A percentile compares a stretch with the other conserved stretches of the same genome.
Evolutionary conservation across 768 basidiomycete species (phyloP).

Genomic region (Tulasnella sp.): DNA sequence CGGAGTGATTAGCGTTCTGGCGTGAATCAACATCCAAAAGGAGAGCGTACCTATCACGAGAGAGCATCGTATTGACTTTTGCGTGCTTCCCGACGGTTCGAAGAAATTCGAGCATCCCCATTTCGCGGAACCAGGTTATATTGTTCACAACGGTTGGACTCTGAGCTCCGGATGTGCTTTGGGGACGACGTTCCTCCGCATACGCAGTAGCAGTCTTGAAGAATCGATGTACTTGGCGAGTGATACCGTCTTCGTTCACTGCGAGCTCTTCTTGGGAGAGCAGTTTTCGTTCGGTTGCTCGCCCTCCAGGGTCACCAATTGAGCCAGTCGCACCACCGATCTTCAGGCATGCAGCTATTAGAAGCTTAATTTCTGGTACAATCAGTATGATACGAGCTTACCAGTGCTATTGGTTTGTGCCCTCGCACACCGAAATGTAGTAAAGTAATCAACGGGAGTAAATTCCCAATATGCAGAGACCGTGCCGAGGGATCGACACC

Average conservation of each 20-base stretch:
- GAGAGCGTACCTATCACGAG: conserved; percentile 71
- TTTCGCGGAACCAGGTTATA: conserved; percentile 69
- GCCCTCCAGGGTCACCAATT: conserved; percentile 95
- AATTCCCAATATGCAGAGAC: conserved; percentile 89
- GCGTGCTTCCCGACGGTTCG: conserved; percentile 73
- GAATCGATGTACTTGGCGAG: conserved; percentile 63
- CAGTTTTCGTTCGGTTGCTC: conserved; percentile 71
- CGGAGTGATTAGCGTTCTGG: not conserved
- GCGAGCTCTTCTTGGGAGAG: conserved; percentile 59
- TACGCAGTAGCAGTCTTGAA: conserved; percentile 64
- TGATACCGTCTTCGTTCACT: conserved; percentile 62
- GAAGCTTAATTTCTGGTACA: not conserved
- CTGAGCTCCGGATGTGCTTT: conserved; percentile 7
- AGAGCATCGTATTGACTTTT: conserved; percentile 84
- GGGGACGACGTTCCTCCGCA: conserved; percentile 43
- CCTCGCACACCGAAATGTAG: conserved; percentile 87
- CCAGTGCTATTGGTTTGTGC: conserved; percentile 77
- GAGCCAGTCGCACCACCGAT: conserved; percentile 94
- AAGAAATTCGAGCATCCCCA: conserved; percentile 80
- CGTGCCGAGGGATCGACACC: conserved; percentile 91
- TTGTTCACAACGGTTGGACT: conserved; percentile 56
- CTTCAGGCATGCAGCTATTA: conserved; percentile 44
- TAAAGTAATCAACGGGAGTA: conserved; percentile 80
- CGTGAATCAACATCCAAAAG: not conserved
- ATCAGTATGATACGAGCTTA: conserved; percentile 43